These are phyloP conservation scores for Phytophthora brassicae DNA, from an alignment of 352 stramenopile species.

Conservation along the genomic window DNA sequence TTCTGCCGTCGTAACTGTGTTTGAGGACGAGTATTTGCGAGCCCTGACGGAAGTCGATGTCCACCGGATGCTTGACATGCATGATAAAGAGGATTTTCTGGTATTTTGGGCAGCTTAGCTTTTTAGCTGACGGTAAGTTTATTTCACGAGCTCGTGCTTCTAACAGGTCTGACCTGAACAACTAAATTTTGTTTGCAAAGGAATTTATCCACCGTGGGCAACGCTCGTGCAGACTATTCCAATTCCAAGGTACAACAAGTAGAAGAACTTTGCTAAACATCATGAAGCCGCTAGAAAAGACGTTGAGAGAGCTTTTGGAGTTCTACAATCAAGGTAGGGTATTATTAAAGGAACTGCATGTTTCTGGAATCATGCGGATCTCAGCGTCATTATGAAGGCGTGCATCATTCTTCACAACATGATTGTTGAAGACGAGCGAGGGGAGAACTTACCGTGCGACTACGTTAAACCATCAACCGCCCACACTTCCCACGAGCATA, in stretches of 20 bases:
- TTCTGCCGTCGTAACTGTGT: not conserved
- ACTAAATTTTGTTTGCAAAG: not conserved
- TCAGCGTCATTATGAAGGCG: not conserved
- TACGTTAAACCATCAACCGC: not conserved
- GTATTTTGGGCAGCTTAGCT: conserved; percentile 13
- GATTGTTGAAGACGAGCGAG: not conserved
- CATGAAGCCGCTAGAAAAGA: conserved; percentile 3
- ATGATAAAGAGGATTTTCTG: not conserved
- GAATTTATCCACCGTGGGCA: conserved; percentile 8
- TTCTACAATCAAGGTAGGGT: not conserved
- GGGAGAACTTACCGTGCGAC: not conserved
- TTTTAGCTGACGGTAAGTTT: conserved; percentile 5
- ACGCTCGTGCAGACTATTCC: not conserved
- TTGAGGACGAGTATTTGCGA: conserved; percentile 3
- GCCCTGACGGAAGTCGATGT: not conserved
- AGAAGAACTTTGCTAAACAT: not conserved
- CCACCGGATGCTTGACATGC: not conserved
- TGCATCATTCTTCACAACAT: not conserved
- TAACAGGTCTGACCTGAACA: not conserved
- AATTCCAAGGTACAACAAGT: not conserved
- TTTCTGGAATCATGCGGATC: not conserved
- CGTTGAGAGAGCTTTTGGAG: conserved; percentile 1
- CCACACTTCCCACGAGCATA: not conserved
- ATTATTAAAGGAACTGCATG: not conserved
- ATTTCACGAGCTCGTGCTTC: not conserved